Base-by-base conservation (phyloP, 495 filamentous ascomycete species). In the Mycothermus thermophilus region DNA sequence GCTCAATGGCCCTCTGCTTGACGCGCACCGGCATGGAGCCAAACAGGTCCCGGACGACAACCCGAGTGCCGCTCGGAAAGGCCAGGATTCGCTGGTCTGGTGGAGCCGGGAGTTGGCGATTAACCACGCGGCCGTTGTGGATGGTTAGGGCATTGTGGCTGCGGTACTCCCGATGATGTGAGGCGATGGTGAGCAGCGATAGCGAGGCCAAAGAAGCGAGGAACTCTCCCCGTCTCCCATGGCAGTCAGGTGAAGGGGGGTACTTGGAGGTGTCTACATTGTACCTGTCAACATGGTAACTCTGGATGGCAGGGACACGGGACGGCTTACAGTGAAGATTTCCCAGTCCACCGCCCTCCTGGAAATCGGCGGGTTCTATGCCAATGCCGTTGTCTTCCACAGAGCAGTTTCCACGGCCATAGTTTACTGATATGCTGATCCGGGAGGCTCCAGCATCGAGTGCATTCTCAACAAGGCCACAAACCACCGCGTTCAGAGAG, bases 11-110 rank as follows among this genome's bases (percentile, higher is more conserved):
- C 44, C 85, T 69, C 47, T 80, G 81, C 57, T 90, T 93, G 14
- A 95, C 77, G n/a, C 92, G 79, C 8, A 97, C 90, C 2, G 90
- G 90, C 78, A 97, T 86, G 31, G 83, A 86, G 1, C 88, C 90
- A 57, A 95, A 96, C 9, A 97, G 64, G 48, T 93, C 81, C 41
- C 82, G 75, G 3, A 95, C 82, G 4, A 68, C 71, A 7, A 90
- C 75, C 30, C 76, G 66, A 1, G 88, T 94, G 5, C 90, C 92
- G 57, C 83, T 78, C 10, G 59, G 44, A 33, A 66, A 63, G 43
- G 56, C 57, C 6, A 58, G 46, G 3, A 90, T 41, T 18, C 65
- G 60, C 21, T 83, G 71, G 25, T 79, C 68, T 4, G 60, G 42
- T 2, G 73, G 69, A 3, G 81, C 75, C 15, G 83, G 81, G 1